Conservation (phyloP, 139 green algal genomes). For the Closterium sp. region DNA sequence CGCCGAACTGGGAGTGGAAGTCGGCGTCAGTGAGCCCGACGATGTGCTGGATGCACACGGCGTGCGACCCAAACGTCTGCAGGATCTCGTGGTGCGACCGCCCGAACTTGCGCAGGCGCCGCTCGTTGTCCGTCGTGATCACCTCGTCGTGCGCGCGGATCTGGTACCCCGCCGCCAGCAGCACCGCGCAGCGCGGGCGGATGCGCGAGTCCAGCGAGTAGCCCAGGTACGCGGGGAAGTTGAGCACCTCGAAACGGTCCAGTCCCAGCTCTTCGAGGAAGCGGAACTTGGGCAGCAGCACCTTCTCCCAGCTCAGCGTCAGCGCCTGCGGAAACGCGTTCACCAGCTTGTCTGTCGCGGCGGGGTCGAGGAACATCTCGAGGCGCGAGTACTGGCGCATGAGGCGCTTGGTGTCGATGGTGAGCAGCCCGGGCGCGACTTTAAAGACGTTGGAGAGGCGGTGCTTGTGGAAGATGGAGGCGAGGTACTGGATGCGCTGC, state of each 20-base stretch:
- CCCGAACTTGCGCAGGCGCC: neutral
- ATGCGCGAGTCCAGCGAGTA: constrained; percentile 19
- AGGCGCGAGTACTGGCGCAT: neutral
- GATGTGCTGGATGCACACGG: constrained; percentile 14
- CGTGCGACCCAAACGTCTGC: neutral
- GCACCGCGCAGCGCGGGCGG: neutral
- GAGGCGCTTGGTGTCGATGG: neutral
- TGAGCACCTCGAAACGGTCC: neutral
- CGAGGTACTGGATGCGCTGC: neutral
- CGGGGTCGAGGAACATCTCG: neutral
- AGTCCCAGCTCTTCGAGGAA: neutral
- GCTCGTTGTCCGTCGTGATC: constrained; percentile 6
- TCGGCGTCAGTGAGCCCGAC: neutral
- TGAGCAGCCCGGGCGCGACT: neutral
- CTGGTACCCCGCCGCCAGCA: constrained; percentile 1
- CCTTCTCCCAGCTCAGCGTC: constrained; percentile 4
- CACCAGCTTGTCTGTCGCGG: neutral
- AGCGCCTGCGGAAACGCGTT: constrained; percentile 9
- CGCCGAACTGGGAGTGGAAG: neutral
- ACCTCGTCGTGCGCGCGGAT: constrained; percentile 9
- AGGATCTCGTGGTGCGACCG: constrained; percentile 3
- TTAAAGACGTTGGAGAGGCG: constrained; percentile 3
- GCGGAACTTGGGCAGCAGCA: neutral
- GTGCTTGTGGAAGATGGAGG: neutral
- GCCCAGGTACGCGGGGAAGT: constrained; percentile 12